These are phyloP conservation scores for Oryza coarctata DNA, from an alignment of 176 grass and related monocot genomes.

Conservation along the genomic window DNA sequence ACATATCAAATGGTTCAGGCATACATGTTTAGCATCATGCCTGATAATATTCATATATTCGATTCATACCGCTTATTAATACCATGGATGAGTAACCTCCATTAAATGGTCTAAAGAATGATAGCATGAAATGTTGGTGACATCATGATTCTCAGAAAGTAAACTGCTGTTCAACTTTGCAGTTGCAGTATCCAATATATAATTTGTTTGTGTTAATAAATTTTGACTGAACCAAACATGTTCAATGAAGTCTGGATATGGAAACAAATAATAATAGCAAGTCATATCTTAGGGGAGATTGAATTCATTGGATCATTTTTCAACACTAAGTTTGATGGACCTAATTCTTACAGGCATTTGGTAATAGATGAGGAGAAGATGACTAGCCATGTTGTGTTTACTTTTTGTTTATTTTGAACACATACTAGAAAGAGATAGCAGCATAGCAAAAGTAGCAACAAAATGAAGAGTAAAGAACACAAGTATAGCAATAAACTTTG, in stretches of 20 bases:
- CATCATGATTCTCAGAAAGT: slow-evolving; percentile 1
- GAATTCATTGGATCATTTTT: background rate
- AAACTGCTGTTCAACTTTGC: slow-evolving; percentile 9
- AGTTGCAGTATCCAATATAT: background rate
- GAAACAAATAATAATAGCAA: slow-evolving; percentile 8
- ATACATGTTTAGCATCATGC: slow-evolving; percentile 10
- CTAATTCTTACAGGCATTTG: background rate
- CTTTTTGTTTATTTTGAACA: background rate
- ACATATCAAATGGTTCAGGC: slow-evolving; percentile 9
- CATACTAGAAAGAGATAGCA: slow-evolving; percentile 16
- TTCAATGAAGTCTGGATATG: background rate
- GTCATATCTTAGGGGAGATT: slow-evolving; percentile 1
- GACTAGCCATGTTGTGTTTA: background rate
- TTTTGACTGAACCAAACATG: slow-evolving; percentile 19
- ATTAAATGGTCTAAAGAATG: background rate
- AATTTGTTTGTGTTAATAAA: slow-evolving; percentile 1
- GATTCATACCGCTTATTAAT: background rate
- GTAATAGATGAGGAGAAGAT: slow-evolving; percentile 5
- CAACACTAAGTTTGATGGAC: background rate
- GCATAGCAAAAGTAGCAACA: slow-evolving; percentile 21
- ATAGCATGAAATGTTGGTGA: slow-evolving; percentile 1
- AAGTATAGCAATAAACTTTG: background rate
- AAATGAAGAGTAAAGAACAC: slow-evolving; percentile 16
- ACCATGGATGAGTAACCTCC: slow-evolving; percentile 10
- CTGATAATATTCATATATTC: background rate